Conservation (phyloP, 2,329 filamentous ascomycete genomes). For the Diplodia mutila region DNA sequence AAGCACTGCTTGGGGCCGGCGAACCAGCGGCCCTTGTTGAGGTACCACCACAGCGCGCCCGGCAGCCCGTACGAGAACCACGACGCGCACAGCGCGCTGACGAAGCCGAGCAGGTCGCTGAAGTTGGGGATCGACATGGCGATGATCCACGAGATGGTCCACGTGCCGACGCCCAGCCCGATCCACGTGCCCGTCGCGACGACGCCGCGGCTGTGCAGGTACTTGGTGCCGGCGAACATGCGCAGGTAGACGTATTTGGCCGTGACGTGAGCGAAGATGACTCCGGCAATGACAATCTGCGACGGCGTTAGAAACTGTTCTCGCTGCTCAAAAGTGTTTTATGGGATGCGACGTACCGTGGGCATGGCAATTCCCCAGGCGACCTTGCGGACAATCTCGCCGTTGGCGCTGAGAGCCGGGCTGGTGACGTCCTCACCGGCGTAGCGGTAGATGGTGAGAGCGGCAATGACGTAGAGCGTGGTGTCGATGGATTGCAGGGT, state of each 20-base stretch:
- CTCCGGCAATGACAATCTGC: slow-evolving; percentile 69
- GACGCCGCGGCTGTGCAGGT: slow-evolving; percentile 49
- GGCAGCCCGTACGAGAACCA: slow-evolving; percentile 65
- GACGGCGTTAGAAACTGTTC: not conserved
- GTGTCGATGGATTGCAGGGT: slow-evolving; percentile 63
- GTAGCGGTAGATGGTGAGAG: slow-evolving; percentile 70
- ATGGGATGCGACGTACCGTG: slow-evolving; percentile 45
- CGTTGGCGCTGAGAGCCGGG: slow-evolving; percentile 69
- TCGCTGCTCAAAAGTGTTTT: not conserved
- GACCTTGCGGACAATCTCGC: slow-evolving; percentile 62
- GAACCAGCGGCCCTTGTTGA: slow-evolving; percentile 51
- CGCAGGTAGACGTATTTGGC: slow-evolving; percentile 67
- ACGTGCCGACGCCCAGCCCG: slow-evolving; percentile 48
- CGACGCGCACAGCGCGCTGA: slow-evolving; percentile 64
- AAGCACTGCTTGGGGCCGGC: slow-evolving; percentile 38
- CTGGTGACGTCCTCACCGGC: slow-evolving; percentile 65
- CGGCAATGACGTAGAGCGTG: slow-evolving; percentile 68
- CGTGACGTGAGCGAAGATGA: slow-evolving; percentile 72
- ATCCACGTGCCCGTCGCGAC: slow-evolving; percentile 45
- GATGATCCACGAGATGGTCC: slow-evolving; percentile 70
- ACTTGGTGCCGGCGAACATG: slow-evolving; percentile 56
- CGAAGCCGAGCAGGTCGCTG: slow-evolving; percentile 68
- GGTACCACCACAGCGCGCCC: slow-evolving; percentile 43
- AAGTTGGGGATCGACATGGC: slow-evolving; percentile 74
- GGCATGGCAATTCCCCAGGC: slow-evolving; percentile 74